A percentile compares a stretch with the other conserved stretches of the same genome.
Conservation (phyloP, 2,329 filamentous ascomycete genomes). For the Setomelanomma holmii region DNA sequence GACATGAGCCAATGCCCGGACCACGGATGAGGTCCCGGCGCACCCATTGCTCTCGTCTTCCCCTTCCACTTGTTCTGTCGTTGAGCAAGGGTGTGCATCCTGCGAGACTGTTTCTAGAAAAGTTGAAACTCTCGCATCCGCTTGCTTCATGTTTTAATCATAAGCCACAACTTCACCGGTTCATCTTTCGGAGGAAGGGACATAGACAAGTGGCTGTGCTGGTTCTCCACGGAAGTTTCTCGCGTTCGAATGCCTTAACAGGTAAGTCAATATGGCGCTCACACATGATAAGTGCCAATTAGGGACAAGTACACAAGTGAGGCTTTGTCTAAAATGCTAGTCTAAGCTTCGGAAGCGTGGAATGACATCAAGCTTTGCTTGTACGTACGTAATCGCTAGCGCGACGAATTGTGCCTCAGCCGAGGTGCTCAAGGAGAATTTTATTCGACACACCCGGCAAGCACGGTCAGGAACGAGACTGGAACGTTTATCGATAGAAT, state of each 20-base stretch:
- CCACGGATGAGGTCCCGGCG: background rate
- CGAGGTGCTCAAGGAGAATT: no score
- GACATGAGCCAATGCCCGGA: background rate
- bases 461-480: background rate
- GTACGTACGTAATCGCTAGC: background rate
- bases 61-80: background rate
- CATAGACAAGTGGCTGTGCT: background rate
- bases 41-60: background rate
- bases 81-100: background rate
- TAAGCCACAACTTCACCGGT: conserved; percentile 3
- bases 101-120: background rate
- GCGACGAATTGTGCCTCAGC: background rate
- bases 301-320: background rate
- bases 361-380: conserved; percentile 3
- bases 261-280: background rate
- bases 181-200: background rate
- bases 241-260: background rate
- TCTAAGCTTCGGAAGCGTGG: background rate
- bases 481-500: background rate
- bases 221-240: background rate
- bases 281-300: conserved; percentile 3
- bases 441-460: background rate
- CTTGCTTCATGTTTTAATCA: background rate
- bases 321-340: background rate
- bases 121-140: background rate